Percentiles rank a stretch among this genome's conserved stretches.
Conservation (phyloP, 2,329 filamentous ascomycete genomes). For the Sclerotinia sclerotiorum region DNA sequence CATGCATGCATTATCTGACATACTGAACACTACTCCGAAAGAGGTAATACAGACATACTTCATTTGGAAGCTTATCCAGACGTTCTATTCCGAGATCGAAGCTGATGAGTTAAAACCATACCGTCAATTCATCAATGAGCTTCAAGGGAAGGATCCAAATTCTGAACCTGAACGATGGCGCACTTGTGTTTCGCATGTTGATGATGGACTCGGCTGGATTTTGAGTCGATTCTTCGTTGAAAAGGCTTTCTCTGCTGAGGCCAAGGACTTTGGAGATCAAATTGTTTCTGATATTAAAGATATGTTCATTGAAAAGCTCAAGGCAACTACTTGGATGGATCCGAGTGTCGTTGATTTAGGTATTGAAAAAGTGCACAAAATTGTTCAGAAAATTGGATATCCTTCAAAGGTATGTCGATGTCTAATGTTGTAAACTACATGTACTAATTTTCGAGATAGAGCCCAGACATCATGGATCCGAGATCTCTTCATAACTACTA, state of each 20-base stretch:
- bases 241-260: constrained; percentile 64
- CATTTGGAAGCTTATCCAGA: constrained; percentile 61
- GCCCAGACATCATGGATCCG: constrained; percentile 61
- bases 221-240: constrained; percentile 70
- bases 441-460: constrained; percentile 38
- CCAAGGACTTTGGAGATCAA: constrained; percentile 65
- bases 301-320: constrained; percentile 61
- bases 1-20: constrained; percentile 55
- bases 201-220: constrained; percentile 63
- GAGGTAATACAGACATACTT: constrained; percentile 62
- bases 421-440: neutral
- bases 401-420: constrained; percentile 49
- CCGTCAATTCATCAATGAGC: constrained; percentile 57
- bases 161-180: constrained; percentile 65
- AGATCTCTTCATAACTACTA: constrained; percentile 58
- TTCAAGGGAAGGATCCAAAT: constrained; percentile 62
- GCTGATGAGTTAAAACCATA: constrained; percentile 60
- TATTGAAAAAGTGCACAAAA: constrained; percentile 64
- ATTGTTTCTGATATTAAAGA: constrained; percentile 71
- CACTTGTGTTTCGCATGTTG: constrained; percentile 59
- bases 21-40: constrained; percentile 53
- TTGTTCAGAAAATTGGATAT: constrained; percentile 68
- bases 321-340: constrained; percentile 63
- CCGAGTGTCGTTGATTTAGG: constrained; percentile 58
- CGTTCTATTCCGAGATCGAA: constrained; percentile 55